Conservation (phyloP, 768 basidiomycete species). For the Suillus weaverae region DNA sequence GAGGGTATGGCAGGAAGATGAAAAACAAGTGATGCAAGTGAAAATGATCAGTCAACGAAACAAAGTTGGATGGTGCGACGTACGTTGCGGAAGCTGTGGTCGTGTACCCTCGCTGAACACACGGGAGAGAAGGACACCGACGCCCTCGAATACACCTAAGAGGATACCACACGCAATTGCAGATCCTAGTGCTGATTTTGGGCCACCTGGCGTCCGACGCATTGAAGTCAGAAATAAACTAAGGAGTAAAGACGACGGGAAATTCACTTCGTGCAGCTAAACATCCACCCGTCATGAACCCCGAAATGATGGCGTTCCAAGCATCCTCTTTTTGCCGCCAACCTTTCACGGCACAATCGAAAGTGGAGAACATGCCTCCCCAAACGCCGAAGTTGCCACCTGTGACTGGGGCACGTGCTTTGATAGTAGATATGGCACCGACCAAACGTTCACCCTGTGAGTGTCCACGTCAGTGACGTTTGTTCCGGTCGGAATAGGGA, state of each 20-base stretch:
- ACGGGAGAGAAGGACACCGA: constrained; percentile 88
- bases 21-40: neutral
- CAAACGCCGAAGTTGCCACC: constrained; percentile 96
- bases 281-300: constrained; percentile 98
- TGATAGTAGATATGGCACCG: constrained; percentile 93
- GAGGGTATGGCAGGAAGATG: neutral
- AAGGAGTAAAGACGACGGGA: neutral
- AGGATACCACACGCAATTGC: constrained; percentile 96
- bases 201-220: constrained; percentile 65
- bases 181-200: constrained; percentile 86
- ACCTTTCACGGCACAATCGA: constrained; percentile 97
- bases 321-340: constrained; percentile 97
- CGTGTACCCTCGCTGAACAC: constrained; percentile 83
- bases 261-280: constrained; percentile 88
- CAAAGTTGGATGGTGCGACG: constrained; percentile 31
- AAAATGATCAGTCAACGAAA: neutral
- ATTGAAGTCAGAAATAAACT: neutral
- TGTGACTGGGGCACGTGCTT: constrained; percentile 96
- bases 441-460: constrained; percentile 90
- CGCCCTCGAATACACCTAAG: constrained; percentile 92
- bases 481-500: neutral
- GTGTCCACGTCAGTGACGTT: neutral
- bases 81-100: constrained; percentile 78
- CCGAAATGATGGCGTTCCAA: constrained; percentile 98
- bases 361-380: constrained; percentile 98